These are phyloP conservation scores for Eucalyptus camaldulensis DNA, from an alignment of 345 rosid species.

Conservation along the genomic window DNA sequence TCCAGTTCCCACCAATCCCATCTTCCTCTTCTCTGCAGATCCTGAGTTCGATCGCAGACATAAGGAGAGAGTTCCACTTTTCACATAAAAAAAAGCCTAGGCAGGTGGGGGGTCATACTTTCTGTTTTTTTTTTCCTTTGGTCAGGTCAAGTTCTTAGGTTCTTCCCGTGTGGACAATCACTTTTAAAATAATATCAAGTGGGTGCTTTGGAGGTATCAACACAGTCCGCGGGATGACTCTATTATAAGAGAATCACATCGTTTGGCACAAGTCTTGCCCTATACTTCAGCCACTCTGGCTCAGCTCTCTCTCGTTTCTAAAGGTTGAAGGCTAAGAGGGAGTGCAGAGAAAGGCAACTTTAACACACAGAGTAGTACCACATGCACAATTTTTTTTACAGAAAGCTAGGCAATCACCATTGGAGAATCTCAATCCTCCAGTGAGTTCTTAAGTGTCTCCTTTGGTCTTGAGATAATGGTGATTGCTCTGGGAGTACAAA, in stretches of 20 bases:
- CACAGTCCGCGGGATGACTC: not conserved
- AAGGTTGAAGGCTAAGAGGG: no score
- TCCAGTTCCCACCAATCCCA: conserved; percentile 32
- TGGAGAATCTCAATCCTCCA: not conserved
- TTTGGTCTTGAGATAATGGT: not conserved
- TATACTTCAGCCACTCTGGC: not conserved
- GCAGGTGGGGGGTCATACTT: not conserved
- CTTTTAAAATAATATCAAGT: not conserved
- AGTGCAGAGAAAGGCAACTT: not conserved
- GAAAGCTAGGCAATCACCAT: not conserved
- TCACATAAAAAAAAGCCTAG: not conserved
- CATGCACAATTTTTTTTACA: not conserved
- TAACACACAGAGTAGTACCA: not conserved
- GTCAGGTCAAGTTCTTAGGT: not conserved
- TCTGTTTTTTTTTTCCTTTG: not conserved
- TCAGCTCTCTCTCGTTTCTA: not conserved
- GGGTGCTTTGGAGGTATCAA: not conserved
- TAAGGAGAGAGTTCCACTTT: not conserved
- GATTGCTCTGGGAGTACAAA: not conserved
- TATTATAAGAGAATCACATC: not conserved
- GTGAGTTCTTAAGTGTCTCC: not conserved
- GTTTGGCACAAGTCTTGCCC: not conserved
- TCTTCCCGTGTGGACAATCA: not conserved
- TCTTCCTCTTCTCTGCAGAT: conserved; percentile 4
- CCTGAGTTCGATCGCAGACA: not conserved